Conservation (phyloP, 148 eudicot species). For the Silene uniflora region DNA sequence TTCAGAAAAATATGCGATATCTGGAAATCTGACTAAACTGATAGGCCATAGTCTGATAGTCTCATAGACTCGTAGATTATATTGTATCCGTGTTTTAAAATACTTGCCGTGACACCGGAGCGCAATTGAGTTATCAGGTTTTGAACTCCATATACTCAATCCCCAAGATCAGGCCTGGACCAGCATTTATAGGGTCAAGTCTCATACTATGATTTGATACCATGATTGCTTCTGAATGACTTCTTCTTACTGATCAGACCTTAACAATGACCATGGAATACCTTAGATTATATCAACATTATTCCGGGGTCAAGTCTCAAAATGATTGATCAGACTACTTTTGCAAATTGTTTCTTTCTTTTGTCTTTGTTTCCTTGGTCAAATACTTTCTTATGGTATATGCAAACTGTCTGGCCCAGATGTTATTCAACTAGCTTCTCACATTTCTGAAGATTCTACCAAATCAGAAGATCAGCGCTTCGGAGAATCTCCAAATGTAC, state of each 20-base stretch:
- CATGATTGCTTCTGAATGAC: background rate
- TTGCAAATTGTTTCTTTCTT: background rate
- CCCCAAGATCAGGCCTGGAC: too few species aligned
- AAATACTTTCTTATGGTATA: background rate
- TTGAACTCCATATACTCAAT: too few species aligned
- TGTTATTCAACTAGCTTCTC: constrained; percentile 24
- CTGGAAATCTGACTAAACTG: background rate
- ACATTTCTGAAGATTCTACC: constrained; percentile 22
- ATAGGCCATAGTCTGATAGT: background rate
- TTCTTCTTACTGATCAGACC: background rate
- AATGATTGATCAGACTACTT: background rate
- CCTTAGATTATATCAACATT: too few species aligned
- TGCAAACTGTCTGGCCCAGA: constrained; percentile 21
- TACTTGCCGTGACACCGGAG: too few species aligned
- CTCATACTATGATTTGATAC: too few species aligned
- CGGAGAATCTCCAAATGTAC: constrained; percentile 23
- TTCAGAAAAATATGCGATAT: background rate
- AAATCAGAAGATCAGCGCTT: constrained; percentile 23
- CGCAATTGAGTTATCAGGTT: too few species aligned
- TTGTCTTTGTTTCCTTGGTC: background rate
- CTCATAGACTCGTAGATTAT: too few species aligned
- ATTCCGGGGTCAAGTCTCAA: too few species aligned
- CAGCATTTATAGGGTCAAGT: too few species aligned
- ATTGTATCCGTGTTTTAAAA: too few species aligned
- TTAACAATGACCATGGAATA: background rate